Evolutionary conservation across 164 flowering plant genomes (phyloP), one percentile per base, ranked within the genome.

Genomic region (Tetracentron sinense): DNA sequence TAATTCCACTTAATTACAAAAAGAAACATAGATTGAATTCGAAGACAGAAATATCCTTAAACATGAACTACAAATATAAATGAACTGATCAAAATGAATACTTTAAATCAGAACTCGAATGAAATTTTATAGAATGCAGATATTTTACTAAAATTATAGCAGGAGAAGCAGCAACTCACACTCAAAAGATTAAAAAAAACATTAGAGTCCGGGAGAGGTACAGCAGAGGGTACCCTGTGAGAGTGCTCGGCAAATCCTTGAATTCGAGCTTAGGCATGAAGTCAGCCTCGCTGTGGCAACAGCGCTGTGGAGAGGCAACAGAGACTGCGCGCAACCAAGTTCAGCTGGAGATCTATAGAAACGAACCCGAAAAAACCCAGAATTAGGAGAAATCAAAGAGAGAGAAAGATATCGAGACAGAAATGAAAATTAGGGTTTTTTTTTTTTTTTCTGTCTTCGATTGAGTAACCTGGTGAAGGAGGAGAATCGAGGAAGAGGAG

Each of bases 201-300:
- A n/a, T n/a, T n/a, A 86, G 88, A 83, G 90, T 76, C 75, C 87
- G 75, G 92, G 94, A 85, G 75, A 83, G 82, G 92, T 81, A 75
- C 86, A 74, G 86, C 93, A 88, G 84, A 87, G 85, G 74, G 81
- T 89, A 92, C 96, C 96, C 93, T 92, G 98, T 30, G 88, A 88
- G 55, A 90, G 96, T 33, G 96, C 79, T n/a, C 88, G 82, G 69
- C 90, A 86, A 66, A 80, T 81, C 71, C 81, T 76, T 22, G 94
- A 82, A 5, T 82, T 69, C 17, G 79, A 49, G 79, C 89, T 85
- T 61, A 88, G 74, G 76, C 91, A 82, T 42, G 98, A 88, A 23
- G 89, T 88, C 88, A 92, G 53, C 83, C 96, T 82, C 46, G 96
- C 84, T 23, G 60, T 69, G 6, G 98, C 86, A 25, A 92, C 90